Evolutionary conservation across 768 basidiomycete genomes (phyloP).

Genomic region (Rhodotorula diobovata): DNA sequence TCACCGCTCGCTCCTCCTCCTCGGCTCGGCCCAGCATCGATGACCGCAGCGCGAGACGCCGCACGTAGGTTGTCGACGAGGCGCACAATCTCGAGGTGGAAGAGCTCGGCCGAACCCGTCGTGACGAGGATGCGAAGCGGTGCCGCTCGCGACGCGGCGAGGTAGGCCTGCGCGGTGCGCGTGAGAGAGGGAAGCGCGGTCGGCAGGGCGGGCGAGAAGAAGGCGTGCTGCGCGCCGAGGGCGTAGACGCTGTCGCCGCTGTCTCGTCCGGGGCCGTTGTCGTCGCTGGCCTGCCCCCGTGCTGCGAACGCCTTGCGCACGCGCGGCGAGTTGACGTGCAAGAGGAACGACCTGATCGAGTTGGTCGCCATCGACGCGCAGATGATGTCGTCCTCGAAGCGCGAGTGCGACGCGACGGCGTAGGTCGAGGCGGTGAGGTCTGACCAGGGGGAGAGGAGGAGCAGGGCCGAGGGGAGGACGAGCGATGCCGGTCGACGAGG

Average conservation of each 20-base stretch:
- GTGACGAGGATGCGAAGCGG: conserved; percentile 31
- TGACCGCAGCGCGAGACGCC: not conserved
- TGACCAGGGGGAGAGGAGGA: conserved; percentile 38
- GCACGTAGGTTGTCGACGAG: conserved; percentile 21
- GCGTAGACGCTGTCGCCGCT: not conserved
- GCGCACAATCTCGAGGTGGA: conserved; percentile 19
- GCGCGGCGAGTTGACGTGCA: not conserved
- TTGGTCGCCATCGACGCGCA: conserved; percentile 23
- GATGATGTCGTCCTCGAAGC: conserved; percentile 26
- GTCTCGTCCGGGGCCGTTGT: not conserved
- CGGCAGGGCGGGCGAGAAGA: not conserved
- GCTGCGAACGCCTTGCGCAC: not conserved
- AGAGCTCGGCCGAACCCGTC: conserved; percentile 36
- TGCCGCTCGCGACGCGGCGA: not conserved
- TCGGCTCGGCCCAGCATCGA: not conserved
- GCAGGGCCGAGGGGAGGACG: conserved; percentile 21
- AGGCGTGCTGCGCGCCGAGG: not conserved
- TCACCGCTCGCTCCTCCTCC: not conserved
- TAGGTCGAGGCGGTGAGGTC: conserved; percentile 32
- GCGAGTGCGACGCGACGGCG: not conserved
- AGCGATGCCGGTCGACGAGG: not conserved
- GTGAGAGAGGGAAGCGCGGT: not conserved
- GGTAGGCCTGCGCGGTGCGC: not conserved
- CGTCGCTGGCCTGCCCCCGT: not conserved
- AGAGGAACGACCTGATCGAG: conserved; percentile 14